phyloP scores from a whole-genome alignment of 2,329 filamentous ascomycete genomes.

The Paraphoma sp. region DNA sequence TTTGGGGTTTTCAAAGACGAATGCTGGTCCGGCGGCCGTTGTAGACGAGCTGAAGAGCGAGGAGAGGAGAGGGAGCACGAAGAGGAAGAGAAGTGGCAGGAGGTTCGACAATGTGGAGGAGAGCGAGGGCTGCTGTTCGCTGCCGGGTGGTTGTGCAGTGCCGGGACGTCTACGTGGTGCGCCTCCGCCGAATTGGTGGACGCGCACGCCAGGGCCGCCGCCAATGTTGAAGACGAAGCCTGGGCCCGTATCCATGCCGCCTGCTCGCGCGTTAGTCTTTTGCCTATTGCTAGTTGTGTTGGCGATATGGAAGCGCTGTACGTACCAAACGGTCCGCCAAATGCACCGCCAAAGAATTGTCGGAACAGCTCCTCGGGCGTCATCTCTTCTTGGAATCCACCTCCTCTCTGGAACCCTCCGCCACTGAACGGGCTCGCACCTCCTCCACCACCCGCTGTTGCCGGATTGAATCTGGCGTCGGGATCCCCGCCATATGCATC shows the following conservation, averaged over 20 bases:
- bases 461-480: constrained; percentile 79
- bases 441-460: constrained; percentile 51
- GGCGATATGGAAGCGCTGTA: constrained; percentile 1
- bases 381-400: constrained; percentile 87
- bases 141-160: constrained; percentile 61
- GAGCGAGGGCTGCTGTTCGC: constrained; percentile 60
- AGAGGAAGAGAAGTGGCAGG: constrained; percentile 86
- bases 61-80: constrained; percentile 78
- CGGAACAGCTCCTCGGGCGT: constrained; percentile 97
- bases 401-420: constrained; percentile 60
- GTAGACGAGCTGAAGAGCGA: constrained; percentile 69
- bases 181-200: constrained; percentile 92
- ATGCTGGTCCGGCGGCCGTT: constrained; percentile 66
- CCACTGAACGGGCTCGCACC: constrained; percentile 68
- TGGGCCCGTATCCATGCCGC: constrained; percentile 76
- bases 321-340: constrained; percentile 71
- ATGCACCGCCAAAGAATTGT: constrained; percentile 87
- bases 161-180: constrained; percentile 75
- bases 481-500: constrained; percentile 92
- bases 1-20: constrained; percentile 76
- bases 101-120: constrained; percentile 70
- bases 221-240: constrained; percentile 96
- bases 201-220: constrained; percentile 86
- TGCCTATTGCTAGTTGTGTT: background rate
- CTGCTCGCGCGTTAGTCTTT: constrained; percentile 38